Conservation (phyloP, 495 filamentous ascomycete species). For the Daldinia childiae region DNA sequence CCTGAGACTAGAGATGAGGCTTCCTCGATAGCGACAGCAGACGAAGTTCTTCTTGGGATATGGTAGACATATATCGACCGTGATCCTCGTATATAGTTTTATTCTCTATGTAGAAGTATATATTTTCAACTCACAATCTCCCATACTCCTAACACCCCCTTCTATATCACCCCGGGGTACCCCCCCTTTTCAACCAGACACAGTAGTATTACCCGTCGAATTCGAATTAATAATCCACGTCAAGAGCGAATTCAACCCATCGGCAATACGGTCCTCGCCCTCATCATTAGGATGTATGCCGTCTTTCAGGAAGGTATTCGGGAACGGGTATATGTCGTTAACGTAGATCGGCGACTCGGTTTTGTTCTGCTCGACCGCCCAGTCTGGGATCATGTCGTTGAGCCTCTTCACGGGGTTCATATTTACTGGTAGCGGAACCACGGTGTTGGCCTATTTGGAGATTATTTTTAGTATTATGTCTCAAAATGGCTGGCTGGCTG, state of each 20-base stretch:
- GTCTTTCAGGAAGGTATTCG: constrained; percentile 44
- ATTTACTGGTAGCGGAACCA: constrained; percentile 46
- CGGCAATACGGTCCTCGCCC: constrained; percentile 49
- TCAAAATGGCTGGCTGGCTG: background rate
- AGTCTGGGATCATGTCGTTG: constrained; percentile 51
- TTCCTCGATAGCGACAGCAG: no score
- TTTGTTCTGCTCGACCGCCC: constrained; percentile 46
- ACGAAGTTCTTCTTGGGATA: no score
- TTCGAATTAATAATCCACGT: constrained; percentile 35
- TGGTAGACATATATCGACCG: background rate
- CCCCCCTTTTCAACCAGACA: background rate
- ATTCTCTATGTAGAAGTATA: background rate
- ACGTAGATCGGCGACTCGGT: constrained; percentile 52
- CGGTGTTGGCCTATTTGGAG: constrained; percentile 44
- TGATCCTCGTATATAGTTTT: background rate
- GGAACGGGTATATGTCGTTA: constrained; percentile 51
- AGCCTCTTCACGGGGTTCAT: constrained; percentile 41
- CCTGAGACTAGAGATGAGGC: no score
- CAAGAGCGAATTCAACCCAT: constrained; percentile 46
- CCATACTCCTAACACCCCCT: background rate
- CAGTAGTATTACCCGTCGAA: constrained; percentile 8
- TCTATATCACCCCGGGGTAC: background rate
- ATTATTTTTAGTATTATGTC: background rate
- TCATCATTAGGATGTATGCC: constrained; percentile 52
- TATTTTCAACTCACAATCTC: background rate